Evolutionary conservation across 305 asterid species (phyloP), one percentile per base, ranked within the genome.

Genomic region (Fraxinus velutina): DNA sequence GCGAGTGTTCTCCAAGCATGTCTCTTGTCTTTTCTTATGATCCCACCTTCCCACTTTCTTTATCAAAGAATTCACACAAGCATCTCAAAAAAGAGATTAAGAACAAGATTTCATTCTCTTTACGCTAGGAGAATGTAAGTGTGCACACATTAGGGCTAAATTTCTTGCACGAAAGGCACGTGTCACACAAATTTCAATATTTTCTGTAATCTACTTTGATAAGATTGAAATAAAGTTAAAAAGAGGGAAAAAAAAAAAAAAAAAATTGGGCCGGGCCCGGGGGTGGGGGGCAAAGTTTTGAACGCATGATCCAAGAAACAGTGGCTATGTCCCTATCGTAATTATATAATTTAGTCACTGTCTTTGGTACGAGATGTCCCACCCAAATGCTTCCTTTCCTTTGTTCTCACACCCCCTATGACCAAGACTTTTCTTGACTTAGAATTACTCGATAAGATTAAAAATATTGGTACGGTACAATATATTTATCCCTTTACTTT

Each of bases 251-350:
- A 44, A 44, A 9, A 8, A 42, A 39, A 7, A 8, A 7, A 6
- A 39, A 7, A 39, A 8, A 0, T 27, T 27, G 30, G 30, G 30
- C 30, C 30, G 30, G 30, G 30, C 30, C 30, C 30, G 30, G 30
- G 30, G 2, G 30, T 39, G 57, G 5, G 57, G 57, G 17, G 6
- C 96, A 90, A 88, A 89, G 30, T 6, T 82, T 84, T 84, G 79
- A 90, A 90, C 96, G 90, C 97, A 89, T 90, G 98, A 94, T 91
- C 96, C 97, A 87, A 94, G 92, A 92, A 76, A 78, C 86, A 89
- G 93, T 88, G 92, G 86, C 86, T 75, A 9, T 64, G 88, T 88
- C 89, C 81, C 88, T 86, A 87, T 87, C 86, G 10, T 83, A 83
- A 47, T 66, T 82, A 84, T 12, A 10, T 44, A 44, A 37, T 44